These are phyloP conservation scores for Rhododendron henanense DNA, from an alignment of 148 eudicot species.

Conservation along the genomic window DNA sequence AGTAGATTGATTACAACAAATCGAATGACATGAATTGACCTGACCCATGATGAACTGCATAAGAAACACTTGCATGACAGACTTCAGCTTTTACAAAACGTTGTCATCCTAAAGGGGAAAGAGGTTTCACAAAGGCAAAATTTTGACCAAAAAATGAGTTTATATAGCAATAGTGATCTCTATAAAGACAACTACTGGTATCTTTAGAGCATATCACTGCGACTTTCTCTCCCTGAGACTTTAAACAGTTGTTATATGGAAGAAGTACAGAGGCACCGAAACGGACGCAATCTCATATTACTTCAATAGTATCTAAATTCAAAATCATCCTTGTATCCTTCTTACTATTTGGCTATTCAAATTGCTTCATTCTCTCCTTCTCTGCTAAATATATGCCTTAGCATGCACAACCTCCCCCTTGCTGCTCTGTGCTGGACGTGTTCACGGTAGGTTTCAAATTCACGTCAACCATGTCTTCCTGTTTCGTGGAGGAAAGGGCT, in stretches of 20 bases:
- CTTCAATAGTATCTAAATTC: background rate
- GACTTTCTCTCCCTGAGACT: background rate
- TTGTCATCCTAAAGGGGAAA: background rate
- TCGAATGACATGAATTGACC: background rate
- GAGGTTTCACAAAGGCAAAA: background rate
- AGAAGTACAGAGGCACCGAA: background rate
- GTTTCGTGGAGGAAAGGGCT: slow-evolving; percentile 68
- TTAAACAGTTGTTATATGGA: background rate
- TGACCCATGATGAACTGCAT: background rate
- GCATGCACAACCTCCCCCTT: slow-evolving; percentile 81
- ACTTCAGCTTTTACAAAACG: background rate
- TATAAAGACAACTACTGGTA: background rate
- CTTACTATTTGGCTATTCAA: slow-evolving; percentile 4
- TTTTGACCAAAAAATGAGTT: background rate
- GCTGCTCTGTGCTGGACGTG: slow-evolving; percentile 61
- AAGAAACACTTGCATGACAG: background rate
- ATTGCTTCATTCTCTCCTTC: background rate
- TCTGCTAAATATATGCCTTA: slow-evolving; percentile 20
- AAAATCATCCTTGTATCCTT: background rate
- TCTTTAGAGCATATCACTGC: slow-evolving; percentile 1
- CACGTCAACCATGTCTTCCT: slow-evolving; percentile 93
- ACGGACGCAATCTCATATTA: background rate
- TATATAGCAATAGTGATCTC: background rate
- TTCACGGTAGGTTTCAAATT: slow-evolving; percentile 59
- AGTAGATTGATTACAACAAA: background rate